Evolutionary conservation across 2,329 filamentous ascomycete genomes (phyloP), one percentile per base, ranked within the genome.

Genomic region (Colletotrichum coccodes): DNA sequence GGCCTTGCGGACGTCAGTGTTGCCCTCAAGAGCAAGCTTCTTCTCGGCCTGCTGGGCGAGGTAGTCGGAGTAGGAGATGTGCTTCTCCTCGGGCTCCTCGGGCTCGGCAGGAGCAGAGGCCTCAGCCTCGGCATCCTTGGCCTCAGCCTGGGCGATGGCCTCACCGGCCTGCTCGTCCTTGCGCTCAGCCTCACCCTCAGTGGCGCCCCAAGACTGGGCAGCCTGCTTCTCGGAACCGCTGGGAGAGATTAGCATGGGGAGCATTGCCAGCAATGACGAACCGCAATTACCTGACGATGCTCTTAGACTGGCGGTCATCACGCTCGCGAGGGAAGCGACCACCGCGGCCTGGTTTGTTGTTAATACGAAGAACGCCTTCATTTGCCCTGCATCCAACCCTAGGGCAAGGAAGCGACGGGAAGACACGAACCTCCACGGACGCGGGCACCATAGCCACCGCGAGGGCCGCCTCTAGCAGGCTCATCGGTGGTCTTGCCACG

Each of bases 121-220:
- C 76, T 82, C 82, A 49, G 74, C 76, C 73, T 83, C 83, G 62
- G 84, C 87, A 71, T 94, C 92, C 84, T 92, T 94, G 84, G 94
- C 89, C 79, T 98, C 95, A 73, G 87, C 85, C 83, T 94, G 89
- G 74, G 96, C 96, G 75, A 98, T 97, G 76, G 90, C 92, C 81
- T 97, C 94, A 76, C 92, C 96, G 75, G 92, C 94, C 83, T 94
- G 90, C 88, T 98, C 96, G 77, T 98, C 96, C 79, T 92, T 92
- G 84, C 92, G 90, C 85, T 97, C 94, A 78, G 92, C 92, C 71
- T 91, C 86, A 77, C 94, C 96, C 79, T 94, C 92, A 75, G 88
- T 87, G 78, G 89, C 91, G 76, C 95, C 96, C 94, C 95, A 98
- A 76, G 93, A 92, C 82, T 95, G 93, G 78, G 90, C 92, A 79